Evolutionary conservation across 371 early-diverging fungal genomes (phyloP).

Genomic region (Mucor plumbeus): DNA sequence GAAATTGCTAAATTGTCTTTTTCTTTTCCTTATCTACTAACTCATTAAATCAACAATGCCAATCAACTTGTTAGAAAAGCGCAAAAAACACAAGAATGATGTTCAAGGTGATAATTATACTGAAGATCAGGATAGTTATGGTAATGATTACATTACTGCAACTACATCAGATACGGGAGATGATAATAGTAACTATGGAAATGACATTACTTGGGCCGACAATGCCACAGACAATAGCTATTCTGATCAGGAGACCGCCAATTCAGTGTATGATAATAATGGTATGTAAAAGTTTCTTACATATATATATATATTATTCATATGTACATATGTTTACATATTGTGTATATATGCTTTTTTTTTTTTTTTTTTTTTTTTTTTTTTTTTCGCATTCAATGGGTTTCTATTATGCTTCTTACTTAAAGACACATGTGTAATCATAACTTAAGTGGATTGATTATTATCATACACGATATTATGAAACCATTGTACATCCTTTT

Average conservation of each 20-base stretch:
- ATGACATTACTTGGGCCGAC: not conserved
- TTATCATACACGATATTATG: not conserved
- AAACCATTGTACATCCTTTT: not conserved
- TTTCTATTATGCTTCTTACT: not conserved
- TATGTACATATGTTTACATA: no score
- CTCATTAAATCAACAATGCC: not conserved
- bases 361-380: no score
- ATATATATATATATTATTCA: no score
- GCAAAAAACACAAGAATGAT: conserved; percentile 1
- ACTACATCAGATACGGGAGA: not conserved
- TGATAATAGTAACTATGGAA: not conserved
- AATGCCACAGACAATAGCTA: not conserved
- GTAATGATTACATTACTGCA: not conserved
- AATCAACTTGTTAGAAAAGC: not conserved
- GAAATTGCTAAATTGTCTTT: not conserved
- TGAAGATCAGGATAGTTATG: not conserved
- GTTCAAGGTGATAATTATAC: not conserved
- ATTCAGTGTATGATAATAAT: not conserved
- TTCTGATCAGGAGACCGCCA: not conserved
- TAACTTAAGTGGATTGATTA: not conserved
- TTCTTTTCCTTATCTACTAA: not conserved
- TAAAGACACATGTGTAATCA: not conserved
- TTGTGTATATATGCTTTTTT: no score
- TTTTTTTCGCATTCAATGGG: not conserved
- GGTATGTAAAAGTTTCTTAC: not conserved